Evolutionary conservation across 768 basidiomycete species (phyloP).

Genomic region (Pleurotus citrinopileatus): DNA sequence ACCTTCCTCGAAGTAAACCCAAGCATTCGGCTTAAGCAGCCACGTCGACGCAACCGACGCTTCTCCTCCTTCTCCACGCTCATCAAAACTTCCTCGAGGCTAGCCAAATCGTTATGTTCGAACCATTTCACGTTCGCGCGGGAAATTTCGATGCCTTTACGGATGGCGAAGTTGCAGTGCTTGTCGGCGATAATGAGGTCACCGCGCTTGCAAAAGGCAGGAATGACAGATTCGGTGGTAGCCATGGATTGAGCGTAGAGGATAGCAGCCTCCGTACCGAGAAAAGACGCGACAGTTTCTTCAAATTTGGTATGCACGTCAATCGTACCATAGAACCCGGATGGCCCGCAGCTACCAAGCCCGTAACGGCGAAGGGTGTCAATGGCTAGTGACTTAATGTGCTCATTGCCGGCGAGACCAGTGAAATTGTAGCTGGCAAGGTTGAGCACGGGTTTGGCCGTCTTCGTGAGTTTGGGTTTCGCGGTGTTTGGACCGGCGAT

Average conservation of each 20-base stretch:
- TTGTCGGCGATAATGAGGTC: slow-evolving; percentile 98
- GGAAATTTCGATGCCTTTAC: slow-evolving; percentile 93
- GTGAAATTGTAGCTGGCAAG: slow-evolving; percentile 91
- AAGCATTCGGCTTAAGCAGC: slow-evolving; percentile 64
- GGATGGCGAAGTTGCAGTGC: slow-evolving; percentile 93
- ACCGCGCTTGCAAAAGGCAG: slow-evolving; percentile 96
- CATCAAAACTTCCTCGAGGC: slow-evolving; percentile 85
- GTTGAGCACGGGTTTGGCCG: slow-evolving; percentile 77
- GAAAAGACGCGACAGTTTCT: slow-evolving; percentile 84
- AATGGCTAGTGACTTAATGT: slow-evolving; percentile 81
- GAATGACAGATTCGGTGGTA: slow-evolving; percentile 90
- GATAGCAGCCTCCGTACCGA: slow-evolving; percentile 86
- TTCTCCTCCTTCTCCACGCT: slow-evolving; percentile 89
- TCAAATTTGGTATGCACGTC: slow-evolving; percentile 93
- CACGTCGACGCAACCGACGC: slow-evolving; percentile 81
- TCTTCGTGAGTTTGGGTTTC: slow-evolving; percentile 72
- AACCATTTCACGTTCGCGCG: slow-evolving; percentile 92
- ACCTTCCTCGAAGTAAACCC: neutral
- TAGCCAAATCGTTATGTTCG: slow-evolving; percentile 92
- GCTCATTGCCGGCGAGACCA: slow-evolving; percentile 84
- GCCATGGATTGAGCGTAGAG: slow-evolving; percentile 94
- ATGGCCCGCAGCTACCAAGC: slow-evolving; percentile 92
- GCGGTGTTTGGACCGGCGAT: slow-evolving; percentile 80
- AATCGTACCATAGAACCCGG: slow-evolving; percentile 95
- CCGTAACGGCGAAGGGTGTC: slow-evolving; percentile 88